Evolutionary conservation across 768 basidiomycete genomes (phyloP).

Genomic region (Mycena rebaudengoi): DNA sequence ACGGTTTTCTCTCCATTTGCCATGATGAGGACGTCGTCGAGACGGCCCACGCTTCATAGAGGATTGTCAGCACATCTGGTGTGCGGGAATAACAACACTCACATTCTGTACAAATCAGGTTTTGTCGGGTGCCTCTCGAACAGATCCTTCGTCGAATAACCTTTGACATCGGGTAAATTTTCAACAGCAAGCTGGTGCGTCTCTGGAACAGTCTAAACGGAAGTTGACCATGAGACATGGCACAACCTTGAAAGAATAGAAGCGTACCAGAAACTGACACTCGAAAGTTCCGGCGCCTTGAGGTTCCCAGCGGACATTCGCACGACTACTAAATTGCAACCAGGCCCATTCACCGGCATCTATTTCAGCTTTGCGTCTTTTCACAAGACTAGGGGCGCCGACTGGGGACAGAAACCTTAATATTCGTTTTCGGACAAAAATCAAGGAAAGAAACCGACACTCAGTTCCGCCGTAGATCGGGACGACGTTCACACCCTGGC

Average conservation of each 20-base stretch:
- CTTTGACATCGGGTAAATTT: slow-evolving; percentile 38
- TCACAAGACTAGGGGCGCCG: slow-evolving; percentile 27
- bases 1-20: slow-evolving; percentile 41
- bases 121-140: slow-evolving; percentile 42
- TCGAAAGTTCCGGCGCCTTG: slow-evolving; percentile 50
- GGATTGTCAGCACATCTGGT: neutral
- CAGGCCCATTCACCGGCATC: slow-evolving; percentile 41
- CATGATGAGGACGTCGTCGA: slow-evolving; percentile 38
- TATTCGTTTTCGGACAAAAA: neutral
- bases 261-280: slow-evolving; percentile 45
- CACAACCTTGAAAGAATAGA: neutral
- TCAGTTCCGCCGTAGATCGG: slow-evolving; percentile 41
- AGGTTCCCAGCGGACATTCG: slow-evolving; percentile 42
- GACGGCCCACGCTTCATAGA: slow-evolving; percentile 36
- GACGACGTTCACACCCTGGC: slow-evolving; percentile 42
- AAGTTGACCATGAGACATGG: neutral
- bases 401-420: too few species aligned
- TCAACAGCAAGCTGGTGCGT: slow-evolving; percentile 46
- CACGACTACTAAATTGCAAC: slow-evolving; percentile 36
- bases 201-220: slow-evolving; percentile 34
- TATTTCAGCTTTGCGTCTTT: slow-evolving; percentile 14
- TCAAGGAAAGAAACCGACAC: neutral
- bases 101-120: slow-evolving; percentile 40
- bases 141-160: slow-evolving; percentile 40
- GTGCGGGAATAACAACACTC: neutral